Base-by-base conservation (phyloP, 139 green algal genomes). In the Desmodesmus armatus region DNA sequence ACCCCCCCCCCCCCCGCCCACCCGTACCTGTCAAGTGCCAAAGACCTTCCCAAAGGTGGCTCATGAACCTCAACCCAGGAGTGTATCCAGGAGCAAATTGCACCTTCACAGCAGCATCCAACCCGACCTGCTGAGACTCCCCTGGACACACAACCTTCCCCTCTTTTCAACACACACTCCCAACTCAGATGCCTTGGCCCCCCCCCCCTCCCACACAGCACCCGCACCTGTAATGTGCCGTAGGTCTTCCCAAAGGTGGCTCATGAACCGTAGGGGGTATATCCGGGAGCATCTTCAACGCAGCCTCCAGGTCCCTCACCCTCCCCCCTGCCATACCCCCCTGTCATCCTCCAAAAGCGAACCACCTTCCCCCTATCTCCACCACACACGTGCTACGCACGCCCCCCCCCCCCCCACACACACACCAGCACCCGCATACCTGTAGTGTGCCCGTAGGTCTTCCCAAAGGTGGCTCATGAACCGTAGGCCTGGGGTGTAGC, bases 181-280 rank as follows among this genome's bases (percentile, higher is more conserved):
- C n/a, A n/a, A n/a, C n/a, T n/a, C n/a, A n/a, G n/a, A n/a, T n/a
- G n/a, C n/a, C n/a, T n/a, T n/a, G n/a, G n/a, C n/a, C n/a, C n/a
- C n/a, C n/a, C n/a, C n/a, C n/a, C n/a, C n/a, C n/a, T n/a, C n/a
- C n/a, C n/a, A n/a, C n/a, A n/a, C n/a, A n/a, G n/a, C n/a, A n/a
- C n/a, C 6, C 62, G 3, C 25, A 74, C 66, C 66, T 74, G 85
- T 88, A 85, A 17, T 40, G 41, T 19, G 58, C 81, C 79, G 71
- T 41, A 91, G 73, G 15, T 81, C 78, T 65, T 91, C 83, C 87
- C 87, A 91, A 29, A 91, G 78, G 65, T 91, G 87, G 23, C 49
- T 76, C 87, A 91, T 88, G 78, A 80, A 81, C 0, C 13, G 13
- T 35, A 91, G 17, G 75, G 63, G 29, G 35, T 87, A 70, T 71